Evolutionary conservation across 2,329 filamentous ascomycete species (phyloP).

Genomic region (Ilyonectria robusta): DNA sequence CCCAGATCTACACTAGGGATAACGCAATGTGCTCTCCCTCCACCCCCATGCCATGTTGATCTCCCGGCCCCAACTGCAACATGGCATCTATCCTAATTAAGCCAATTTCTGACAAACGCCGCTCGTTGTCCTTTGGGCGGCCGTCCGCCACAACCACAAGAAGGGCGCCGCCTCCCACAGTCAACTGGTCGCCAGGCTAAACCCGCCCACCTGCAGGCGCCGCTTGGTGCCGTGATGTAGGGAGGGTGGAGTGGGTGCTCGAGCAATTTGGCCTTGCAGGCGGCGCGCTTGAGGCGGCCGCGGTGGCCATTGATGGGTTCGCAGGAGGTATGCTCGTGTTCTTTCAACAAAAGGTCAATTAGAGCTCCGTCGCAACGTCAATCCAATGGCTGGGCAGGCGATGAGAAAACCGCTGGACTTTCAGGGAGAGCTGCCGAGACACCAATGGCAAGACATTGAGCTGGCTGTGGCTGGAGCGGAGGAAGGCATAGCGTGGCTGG

Average conservation of each 20-base stretch:
- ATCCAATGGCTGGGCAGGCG: constrained; percentile 15
- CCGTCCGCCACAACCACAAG: constrained; percentile 2
- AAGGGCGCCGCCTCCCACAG: background rate
- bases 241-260: constrained; percentile 8
- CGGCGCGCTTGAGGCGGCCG: constrained; percentile 45
- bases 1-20: constrained; percentile 27
- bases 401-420: background rate
- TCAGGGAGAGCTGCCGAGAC: constrained; percentile 21
- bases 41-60: constrained; percentile 23
- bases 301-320: constrained; percentile 27
- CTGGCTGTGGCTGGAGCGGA: constrained; percentile 15
- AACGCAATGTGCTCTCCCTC: constrained; percentile 13
- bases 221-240: constrained; percentile 30
- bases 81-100: constrained; percentile 14
- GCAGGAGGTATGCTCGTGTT: constrained; percentile 23
- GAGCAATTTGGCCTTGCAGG: constrained; percentile 1
- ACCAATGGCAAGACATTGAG: constrained; percentile 6
- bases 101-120: constrained; percentile 15
- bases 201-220: constrained; percentile 35
- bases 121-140: background rate
- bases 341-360: background rate
- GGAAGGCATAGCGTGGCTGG: constrained; percentile 7
- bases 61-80: constrained; percentile 21
- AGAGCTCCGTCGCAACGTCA: constrained; percentile 26
- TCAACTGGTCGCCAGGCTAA: constrained; percentile 33